phyloP scores from a whole-genome alignment of 2,329 filamentous ascomycete species.

The Diaporthe batatas region DNA sequence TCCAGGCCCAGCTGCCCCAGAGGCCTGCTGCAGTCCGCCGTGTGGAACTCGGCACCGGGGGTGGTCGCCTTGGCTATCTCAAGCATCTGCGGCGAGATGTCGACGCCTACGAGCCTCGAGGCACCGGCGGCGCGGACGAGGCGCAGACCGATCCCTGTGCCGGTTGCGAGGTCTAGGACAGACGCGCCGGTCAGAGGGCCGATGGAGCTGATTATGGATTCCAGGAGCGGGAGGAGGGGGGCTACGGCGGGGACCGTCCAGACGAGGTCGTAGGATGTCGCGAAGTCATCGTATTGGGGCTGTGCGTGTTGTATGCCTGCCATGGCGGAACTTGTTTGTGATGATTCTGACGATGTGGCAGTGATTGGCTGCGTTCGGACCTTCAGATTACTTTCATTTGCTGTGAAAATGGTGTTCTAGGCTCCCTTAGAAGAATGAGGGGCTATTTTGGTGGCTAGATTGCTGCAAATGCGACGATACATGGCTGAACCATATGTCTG shows the following conservation, averaged over 20 bases:
- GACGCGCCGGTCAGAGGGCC: neutral
- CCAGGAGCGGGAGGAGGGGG: slow-evolving; percentile 6
- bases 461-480: neutral
- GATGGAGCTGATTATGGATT: neutral
- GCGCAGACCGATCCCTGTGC: slow-evolving; percentile 23
- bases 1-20: neutral
- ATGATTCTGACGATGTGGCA: neutral
- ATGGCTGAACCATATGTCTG: neutral
- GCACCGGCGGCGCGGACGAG: neutral
- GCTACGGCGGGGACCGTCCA: neutral
- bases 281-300: slow-evolving; percentile 17
- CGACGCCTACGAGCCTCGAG: slow-evolving; percentile 18
- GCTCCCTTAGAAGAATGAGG: neutral
- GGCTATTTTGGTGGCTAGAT: neutral
- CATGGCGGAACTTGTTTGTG: neutral
- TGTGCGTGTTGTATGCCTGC: neutral
- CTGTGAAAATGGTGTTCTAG: neutral
- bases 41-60: neutral
- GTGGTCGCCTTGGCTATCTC: neutral
- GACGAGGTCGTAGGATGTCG: slow-evolving; percentile 20
- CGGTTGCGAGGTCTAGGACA: slow-evolving; percentile 5
- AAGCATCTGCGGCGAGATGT: slow-evolving; percentile 17
- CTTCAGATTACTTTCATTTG: neutral
- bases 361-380: fast-evolving
- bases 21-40: slow-evolving; percentile 16